Percentiles rank a stretch among this genome's conserved stretches.
Evolutionary conservation across 352 stramenopile species (phyloP).

Genomic region (Lagenidium giganteum): DNA sequence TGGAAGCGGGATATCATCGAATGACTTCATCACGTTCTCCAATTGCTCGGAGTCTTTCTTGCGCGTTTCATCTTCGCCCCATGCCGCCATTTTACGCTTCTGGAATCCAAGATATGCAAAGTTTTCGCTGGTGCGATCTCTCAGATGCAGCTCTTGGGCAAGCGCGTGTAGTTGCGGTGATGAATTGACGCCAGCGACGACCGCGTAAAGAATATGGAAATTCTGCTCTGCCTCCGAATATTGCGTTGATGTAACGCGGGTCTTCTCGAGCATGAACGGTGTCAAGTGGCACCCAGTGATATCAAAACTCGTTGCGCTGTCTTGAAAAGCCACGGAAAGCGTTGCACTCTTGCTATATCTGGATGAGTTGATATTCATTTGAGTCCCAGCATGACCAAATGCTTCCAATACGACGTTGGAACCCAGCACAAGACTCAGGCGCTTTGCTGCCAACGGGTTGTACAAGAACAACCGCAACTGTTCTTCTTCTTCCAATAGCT

Average conservation of each 20-base stretch:
- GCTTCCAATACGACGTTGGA: slow-evolving; percentile 72
- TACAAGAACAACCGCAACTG: slow-evolving; percentile 75
- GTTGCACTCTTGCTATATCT: slow-evolving; percentile 63
- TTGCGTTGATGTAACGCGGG: slow-evolving; percentile 35
- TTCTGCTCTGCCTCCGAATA: slow-evolving; percentile 19
- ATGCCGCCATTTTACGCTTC: slow-evolving; percentile 18
- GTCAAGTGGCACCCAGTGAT: slow-evolving; percentile 44
- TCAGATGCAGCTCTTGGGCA: slow-evolving; percentile 38
- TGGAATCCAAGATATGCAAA: slow-evolving; percentile 53
- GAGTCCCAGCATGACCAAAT: slow-evolving; percentile 61
- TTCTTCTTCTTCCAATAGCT: slow-evolving; percentile 72
- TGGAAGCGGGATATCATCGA: slow-evolving; percentile 37
- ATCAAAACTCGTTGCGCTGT: slow-evolving; percentile 45
- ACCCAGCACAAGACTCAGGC: slow-evolving; percentile 54
- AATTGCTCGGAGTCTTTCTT: slow-evolving; percentile 66
- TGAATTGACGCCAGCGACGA: slow-evolving; percentile 53
- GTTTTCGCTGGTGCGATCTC: slow-evolving; percentile 22
- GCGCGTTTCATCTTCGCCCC: too few species aligned
- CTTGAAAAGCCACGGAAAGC: slow-evolving; percentile 35
- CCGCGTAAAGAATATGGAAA: slow-evolving; percentile 73
- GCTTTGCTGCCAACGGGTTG: slow-evolving; percentile 54
- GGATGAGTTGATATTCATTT: slow-evolving; percentile 70
- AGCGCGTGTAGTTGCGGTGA: slow-evolving; percentile 22
- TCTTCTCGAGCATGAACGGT: slow-evolving; percentile 67
- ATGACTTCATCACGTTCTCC: slow-evolving; percentile 40